Evolutionary conservation across 768 basidiomycete genomes (phyloP), one percentile per base, ranked within the genome.

Genomic region (Boletus subparvulus): DNA sequence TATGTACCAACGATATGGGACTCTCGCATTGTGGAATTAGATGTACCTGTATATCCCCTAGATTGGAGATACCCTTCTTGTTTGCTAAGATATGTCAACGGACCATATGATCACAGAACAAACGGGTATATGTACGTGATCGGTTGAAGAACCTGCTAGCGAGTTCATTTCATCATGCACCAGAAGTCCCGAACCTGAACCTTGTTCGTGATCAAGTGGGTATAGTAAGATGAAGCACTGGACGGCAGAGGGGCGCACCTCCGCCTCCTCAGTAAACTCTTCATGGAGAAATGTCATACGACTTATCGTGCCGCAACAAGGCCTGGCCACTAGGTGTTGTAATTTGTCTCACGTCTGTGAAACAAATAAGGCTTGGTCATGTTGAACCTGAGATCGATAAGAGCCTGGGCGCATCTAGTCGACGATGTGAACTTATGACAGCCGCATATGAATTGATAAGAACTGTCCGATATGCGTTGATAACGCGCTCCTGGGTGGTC

Each of bases 11-110:
- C 37, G 24, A 58, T 40, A 55, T 47, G 35, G 58, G 60, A 65
- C 60, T 21, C 37, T 65, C 42, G 54, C 41, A 51, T 36, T 53
- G 47, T 52, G 52, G 58, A 59, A 56, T 35, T 58, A 50, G 45
- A 50, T 62, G 62, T 67, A 64, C 26, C 37, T 42, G 41, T 48
- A 68, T 70, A 59, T 63, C 37, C 54, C 37, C 21, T 68, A 53
- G 55, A 68, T 49, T 48, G 28, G 48, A 50, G 55, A 68, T 68
- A 68, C 67, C 67, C 68, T 12, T 33, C 37, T 43, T 57, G 45
- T 56, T 54, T 47, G 26, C 44, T 28, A 51, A 52, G 11, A 40
- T 32, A 21, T 21, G 21, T 21, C 21, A 21, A 21, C 21, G 21
- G 21, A 21, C 21, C 21, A 21, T 21, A 35, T 21, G 47, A 50